A percentile compares a stretch with the other conserved stretches of the same genome.
Conservation (phyloP, 2,329 filamentous ascomycete species). For the Lachnellula occidentalis region DNA sequence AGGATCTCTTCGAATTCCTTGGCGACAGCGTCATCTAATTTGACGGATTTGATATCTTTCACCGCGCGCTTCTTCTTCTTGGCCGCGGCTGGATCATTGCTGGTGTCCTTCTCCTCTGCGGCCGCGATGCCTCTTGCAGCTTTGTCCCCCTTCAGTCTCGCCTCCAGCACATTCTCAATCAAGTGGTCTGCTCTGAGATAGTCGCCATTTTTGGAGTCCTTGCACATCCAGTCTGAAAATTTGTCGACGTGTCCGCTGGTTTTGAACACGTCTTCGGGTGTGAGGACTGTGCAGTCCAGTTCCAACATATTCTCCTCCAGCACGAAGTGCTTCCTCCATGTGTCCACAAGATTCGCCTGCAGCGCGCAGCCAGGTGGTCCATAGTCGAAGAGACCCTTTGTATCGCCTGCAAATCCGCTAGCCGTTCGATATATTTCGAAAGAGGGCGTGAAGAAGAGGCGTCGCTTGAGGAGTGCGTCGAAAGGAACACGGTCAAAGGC, state of each 20-base stretch:
- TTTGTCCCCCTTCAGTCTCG: constrained; percentile 82
- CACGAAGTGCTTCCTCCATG: constrained; percentile 71
- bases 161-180: constrained; percentile 88
- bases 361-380: constrained; percentile 56
- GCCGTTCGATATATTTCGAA: no score
- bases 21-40: constrained; percentile 79
- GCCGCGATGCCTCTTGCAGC: constrained; percentile 81
- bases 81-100: constrained; percentile 11
- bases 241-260: constrained; percentile 96
- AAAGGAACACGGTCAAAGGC: no score
- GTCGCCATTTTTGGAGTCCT: constrained; percentile 95
- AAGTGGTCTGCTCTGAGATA: constrained; percentile 95
- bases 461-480: no score
- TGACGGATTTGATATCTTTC: constrained; percentile 67
- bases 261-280: constrained; percentile 89
- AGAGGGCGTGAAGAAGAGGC: no score
- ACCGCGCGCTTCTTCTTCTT: constrained; percentile 87
- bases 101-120: constrained; percentile 66
- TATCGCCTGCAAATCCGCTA: no score
- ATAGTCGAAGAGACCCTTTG: no score
- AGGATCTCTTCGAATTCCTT: constrained; percentile 88
- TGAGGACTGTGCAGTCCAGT: constrained; percentile 82
- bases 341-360: constrained; percentile 63
- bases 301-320: constrained; percentile 70
- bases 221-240: constrained; percentile 96